phyloP scores from a whole-genome alignment of 2,329 filamentous ascomycete species.

The Monosporascus ibericus region DNA sequence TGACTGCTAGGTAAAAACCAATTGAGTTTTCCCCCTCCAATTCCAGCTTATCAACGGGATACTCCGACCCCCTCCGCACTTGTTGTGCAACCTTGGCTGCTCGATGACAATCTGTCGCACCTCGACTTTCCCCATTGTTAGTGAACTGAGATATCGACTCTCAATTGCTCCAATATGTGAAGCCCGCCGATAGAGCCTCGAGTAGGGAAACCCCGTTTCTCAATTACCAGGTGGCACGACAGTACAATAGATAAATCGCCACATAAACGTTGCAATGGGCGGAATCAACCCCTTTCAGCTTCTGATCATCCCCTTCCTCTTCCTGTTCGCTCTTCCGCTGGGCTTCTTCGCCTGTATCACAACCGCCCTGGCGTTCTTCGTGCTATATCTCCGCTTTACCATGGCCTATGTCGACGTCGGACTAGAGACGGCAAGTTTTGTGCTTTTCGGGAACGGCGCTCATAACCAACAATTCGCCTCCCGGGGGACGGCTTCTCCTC shows the following conservation, averaged over 20 bases:
- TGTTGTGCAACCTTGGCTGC: no score
- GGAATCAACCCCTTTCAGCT: slow-evolving; percentile 49
- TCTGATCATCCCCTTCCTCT: slow-evolving; percentile 56
- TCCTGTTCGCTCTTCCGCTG: slow-evolving; percentile 57
- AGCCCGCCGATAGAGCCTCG: background rate
- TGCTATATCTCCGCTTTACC: slow-evolving; percentile 54
- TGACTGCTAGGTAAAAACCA: no score
- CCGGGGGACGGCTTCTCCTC: slow-evolving; percentile 13
- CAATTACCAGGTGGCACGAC: slow-evolving; percentile 2
- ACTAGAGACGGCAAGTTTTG: slow-evolving; percentile 50
- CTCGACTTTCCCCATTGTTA: no score
- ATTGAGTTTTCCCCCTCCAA: no score
- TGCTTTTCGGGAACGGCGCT: slow-evolving; percentile 37
- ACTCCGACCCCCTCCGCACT: no score
- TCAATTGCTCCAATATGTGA: background rate
- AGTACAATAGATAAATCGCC: background rate
- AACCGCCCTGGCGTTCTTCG: slow-evolving; percentile 53
- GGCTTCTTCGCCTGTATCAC: slow-evolving; percentile 58
- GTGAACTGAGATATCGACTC: background rate
- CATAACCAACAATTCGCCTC: slow-evolving; percentile 23
- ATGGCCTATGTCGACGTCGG: slow-evolving; percentile 60
- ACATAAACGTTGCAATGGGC: slow-evolving; percentile 34
- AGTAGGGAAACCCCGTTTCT: background rate
- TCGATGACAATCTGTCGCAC: no score
- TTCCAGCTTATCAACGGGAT: no score